Conservation (phyloP, 805 yeast genomes). For the Babjeviella inositovora region DNA sequence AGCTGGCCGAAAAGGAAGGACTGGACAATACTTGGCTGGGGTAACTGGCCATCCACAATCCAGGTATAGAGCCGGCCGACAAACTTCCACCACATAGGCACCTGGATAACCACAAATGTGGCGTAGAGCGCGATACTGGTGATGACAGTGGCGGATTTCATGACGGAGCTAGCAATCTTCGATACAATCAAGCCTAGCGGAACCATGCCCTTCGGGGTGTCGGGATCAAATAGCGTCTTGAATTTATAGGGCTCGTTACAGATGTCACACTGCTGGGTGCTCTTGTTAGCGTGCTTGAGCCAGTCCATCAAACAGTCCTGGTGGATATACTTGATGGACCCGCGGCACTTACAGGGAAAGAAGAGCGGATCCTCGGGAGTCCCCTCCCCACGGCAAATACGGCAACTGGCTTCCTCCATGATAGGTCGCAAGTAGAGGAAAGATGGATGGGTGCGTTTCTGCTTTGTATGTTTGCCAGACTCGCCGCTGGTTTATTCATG, state of each 20-base stretch:
- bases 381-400: constrained; percentile 92
- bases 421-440: too few relatives aligned
- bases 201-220: constrained; percentile 48
- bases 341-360: constrained; percentile 89
- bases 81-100: constrained; percentile 45
- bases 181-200: constrained; percentile 34
- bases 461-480: too few relatives aligned
- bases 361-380: constrained; percentile 62
- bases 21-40: constrained; percentile 13
- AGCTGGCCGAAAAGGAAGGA: constrained; percentile 23
- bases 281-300: constrained; percentile 57
- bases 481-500: too few relatives aligned
- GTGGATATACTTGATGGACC: constrained; percentile 86
- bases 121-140: too few relatives aligned
- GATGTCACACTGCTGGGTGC: constrained; percentile 66
- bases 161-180: constrained; percentile 15
- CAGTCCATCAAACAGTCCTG: constrained; percentile 85
- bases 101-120: constrained; percentile 26
- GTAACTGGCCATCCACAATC: constrained; percentile 36
- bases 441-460: too few relatives aligned
- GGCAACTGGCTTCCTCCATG: constrained; percentile 42
- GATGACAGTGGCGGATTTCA: too few relatives aligned
- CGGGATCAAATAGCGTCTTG: constrained; percentile 43
- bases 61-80: constrained; percentile 36
- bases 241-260: constrained; percentile 67